Percentiles rank a stretch among this genome's conserved stretches.
phyloP scores from a whole-genome alignment of 179 eudicot species.

The Nepenthes alata region DNA sequence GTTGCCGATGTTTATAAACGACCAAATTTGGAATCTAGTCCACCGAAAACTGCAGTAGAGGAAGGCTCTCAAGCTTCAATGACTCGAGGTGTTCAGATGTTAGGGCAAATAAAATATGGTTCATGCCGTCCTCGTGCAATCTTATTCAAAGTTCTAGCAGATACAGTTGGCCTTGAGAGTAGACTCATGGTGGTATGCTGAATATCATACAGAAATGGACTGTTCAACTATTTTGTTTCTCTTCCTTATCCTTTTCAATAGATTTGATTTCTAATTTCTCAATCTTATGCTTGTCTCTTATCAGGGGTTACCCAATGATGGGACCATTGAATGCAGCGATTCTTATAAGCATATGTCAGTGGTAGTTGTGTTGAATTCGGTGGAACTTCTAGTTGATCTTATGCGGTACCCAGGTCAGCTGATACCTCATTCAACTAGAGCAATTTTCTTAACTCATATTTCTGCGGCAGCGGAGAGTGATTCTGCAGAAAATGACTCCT shows the following conservation, averaged over 20 bases:
- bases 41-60: conserved; percentile 51
- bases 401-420: conserved; percentile 93
- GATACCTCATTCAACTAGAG: conserved; percentile 77
- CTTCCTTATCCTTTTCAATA: background rate
- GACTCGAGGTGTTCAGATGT: conserved; percentile 66
- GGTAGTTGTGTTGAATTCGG: conserved; percentile 72
- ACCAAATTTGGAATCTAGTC: conserved; percentile 69
- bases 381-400: conserved; percentile 83
- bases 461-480: conserved; percentile 97
- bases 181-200: conserved; percentile 82
- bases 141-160: conserved; percentile 95
- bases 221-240: background rate
- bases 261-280: conserved; percentile 3
- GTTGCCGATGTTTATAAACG: conserved; percentile 79
- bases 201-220: conserved; percentile 6
- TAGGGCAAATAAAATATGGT: conserved; percentile 93
- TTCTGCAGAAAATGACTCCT: conserved; percentile 98
- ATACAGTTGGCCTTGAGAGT: conserved; percentile 91
- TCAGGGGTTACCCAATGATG: conserved; percentile 92
- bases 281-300: conserved; percentile 1
- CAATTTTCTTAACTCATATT: conserved; percentile 74
- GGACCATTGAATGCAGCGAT: conserved; percentile 57
- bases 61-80: conserved; percentile 44
- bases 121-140: conserved; percentile 97
- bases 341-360: conserved; percentile 92